A percentile compares a stretch with the other conserved stretches of the same genome.
These are phyloP conservation scores for Setaria italica DNA, from an alignment of 202 grass and related monocot species.

Conservation along the genomic window DNA sequence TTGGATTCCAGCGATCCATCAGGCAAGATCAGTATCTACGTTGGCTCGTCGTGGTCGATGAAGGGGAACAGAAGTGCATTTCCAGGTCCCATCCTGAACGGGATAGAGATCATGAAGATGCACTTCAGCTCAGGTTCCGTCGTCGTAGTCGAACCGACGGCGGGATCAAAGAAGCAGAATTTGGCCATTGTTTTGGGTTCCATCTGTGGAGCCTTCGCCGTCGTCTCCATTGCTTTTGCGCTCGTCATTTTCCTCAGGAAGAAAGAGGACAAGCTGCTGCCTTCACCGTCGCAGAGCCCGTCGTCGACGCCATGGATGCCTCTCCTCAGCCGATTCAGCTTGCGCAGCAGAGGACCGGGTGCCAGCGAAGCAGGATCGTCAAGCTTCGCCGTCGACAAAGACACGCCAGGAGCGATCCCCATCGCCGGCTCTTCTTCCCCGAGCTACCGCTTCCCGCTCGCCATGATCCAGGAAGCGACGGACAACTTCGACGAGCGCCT, in stretches of 20 bases:
- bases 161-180: not conserved
- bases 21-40: slow-evolving; percentile 18
- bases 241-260: slow-evolving; percentile 37
- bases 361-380: slow-evolving; percentile 11
- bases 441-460: slow-evolving; percentile 49
- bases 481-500: slow-evolving; percentile 60
- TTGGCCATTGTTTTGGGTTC: slow-evolving; percentile 50
- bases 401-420: slow-evolving; percentile 31
- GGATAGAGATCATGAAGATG: slow-evolving; percentile 64
- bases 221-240: slow-evolving; percentile 6
- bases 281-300: slow-evolving; percentile 4
- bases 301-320: slow-evolving; percentile 53
- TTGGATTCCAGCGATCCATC: slow-evolving; percentile 16
- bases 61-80: not conserved
- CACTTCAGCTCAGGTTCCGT: slow-evolving; percentile 18
- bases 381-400: slow-evolving; percentile 15
- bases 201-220: slow-evolving; percentile 35
- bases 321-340: slow-evolving; percentile 49
- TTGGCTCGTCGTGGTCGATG: slow-evolving; percentile 13
- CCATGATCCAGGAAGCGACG: slow-evolving; percentile 52
- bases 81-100: slow-evolving; percentile 48
- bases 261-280: slow-evolving; percentile 28
- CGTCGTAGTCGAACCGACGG: slow-evolving; percentile 36
- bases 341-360: not conserved
- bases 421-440: slow-evolving; percentile 25